Conservation (phyloP, 495 filamentous ascomycete species). For the Penicillium roqueforti region DNA sequence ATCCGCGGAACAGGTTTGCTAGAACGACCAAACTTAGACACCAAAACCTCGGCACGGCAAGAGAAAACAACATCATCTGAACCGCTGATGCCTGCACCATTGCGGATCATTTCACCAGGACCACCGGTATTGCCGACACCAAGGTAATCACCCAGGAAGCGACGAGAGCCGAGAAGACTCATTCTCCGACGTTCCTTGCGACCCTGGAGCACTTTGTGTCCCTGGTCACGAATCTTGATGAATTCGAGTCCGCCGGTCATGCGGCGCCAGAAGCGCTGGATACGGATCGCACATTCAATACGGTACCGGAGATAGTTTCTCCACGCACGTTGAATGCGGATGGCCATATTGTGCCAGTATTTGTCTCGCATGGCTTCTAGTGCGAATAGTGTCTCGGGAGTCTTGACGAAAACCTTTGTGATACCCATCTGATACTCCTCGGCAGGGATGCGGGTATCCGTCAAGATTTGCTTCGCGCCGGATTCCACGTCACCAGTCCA, state of each 20-base stretch:
- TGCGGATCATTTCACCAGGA: constrained; percentile 76
- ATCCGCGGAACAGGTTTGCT: constrained; percentile 87
- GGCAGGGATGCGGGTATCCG: constrained; percentile 88
- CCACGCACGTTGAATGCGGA: constrained; percentile 95
- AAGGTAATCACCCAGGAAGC: constrained; percentile 95
- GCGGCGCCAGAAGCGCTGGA: constrained; percentile 93
- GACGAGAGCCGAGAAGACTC: constrained; percentile 82
- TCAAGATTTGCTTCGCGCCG: constrained; percentile 90
- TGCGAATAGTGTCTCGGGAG: constrained; percentile 94
- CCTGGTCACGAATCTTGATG: constrained; percentile 80
- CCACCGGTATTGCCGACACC: constrained; percentile 77
- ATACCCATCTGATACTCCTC: constrained; percentile 98
- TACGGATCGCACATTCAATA: constrained; percentile 85
- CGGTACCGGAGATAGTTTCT: constrained; percentile 90
- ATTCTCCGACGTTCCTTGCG: constrained; percentile 89
- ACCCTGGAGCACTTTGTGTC: constrained; percentile 75
- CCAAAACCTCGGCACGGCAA: constrained; percentile 79
- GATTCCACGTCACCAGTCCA: constrained; percentile 84
- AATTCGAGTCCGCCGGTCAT: constrained; percentile 83
- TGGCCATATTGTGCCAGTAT: constrained; percentile 99
- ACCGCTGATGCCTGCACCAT: constrained; percentile 57
- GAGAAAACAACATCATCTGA: constrained; percentile 82
- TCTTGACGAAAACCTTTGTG: constrained; percentile 97
- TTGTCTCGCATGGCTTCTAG: constrained; percentile 95
- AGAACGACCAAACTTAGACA: constrained; percentile 92